Base-by-base conservation (phyloP, 129 eudicot genomes). In the Calendula officinalis region DNA sequence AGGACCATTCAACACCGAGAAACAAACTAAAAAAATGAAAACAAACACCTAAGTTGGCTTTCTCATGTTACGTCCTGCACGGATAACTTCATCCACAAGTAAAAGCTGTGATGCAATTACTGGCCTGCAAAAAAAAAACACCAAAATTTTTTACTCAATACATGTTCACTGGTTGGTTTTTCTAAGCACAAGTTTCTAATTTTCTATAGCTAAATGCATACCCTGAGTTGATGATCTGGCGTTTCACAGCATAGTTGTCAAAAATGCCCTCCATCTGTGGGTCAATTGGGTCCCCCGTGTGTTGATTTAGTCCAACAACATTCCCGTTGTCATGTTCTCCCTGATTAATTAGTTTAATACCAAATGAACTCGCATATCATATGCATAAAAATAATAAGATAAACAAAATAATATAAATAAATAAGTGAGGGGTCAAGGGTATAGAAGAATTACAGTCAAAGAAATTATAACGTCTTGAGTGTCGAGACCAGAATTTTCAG, bases 191-290 rank as follows among this genome's bases (percentile, higher is more conserved):
- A 5, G 7, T 35, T 34, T 36, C 22, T 22, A 22, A 35, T 6
- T 56, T 7, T 5, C 1, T 56, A 13, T 56, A 22, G 7, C 8
- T 16, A 35, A 55, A 55, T 37, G 56, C 78, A 44, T 88, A 92
- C 98, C 87, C 96, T 35, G 98, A 88, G 82, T 88, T 92, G 35
- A 92, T 85, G 44, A 92, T 76, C 67, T 88, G 96, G 36, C 98
- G 95, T 75, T 92, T 92, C 34, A 92, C 98, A 5, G 96, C 82
- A 58, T 88, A 92, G 61, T 92, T 92, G 81, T 92, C 98, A 67
- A 88, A 92, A 49, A 92, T 92, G 47, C 98, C 98, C 91, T 92
- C 98, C 96, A 92, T 88, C 65, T 81, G 84, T 56, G 98, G 98
- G 72, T 92, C 96, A 43, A 92, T 81, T 8, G 98, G 96, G 50